Evolutionary conservation across 208 protist genomes (phyloP).

Genomic region (Leishmania aethiopica): DNA sequence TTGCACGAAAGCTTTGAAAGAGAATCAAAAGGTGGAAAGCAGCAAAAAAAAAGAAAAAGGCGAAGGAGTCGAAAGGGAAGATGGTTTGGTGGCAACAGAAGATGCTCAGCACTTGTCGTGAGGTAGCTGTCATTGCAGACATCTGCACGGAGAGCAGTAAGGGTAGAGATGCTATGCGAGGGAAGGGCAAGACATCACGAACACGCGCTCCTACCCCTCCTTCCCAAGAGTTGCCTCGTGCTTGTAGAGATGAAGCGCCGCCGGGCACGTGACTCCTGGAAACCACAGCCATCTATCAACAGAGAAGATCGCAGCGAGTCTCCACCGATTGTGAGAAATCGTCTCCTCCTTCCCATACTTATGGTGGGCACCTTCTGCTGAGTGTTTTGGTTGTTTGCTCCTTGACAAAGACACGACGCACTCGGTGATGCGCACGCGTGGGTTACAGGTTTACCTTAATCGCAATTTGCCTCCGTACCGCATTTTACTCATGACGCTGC

Average conservation of each 20-base stretch:
- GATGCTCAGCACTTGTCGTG: neutral
- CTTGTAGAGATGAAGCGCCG: neutral
- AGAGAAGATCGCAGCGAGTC: neutral
- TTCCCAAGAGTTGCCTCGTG: neutral
- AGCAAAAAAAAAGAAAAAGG: neutral
- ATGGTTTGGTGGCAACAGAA: neutral
- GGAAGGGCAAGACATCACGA: neutral
- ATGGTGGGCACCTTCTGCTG: neutral
- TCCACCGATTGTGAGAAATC: neutral
- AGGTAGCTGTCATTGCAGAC: neutral
- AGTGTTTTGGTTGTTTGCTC: neutral
- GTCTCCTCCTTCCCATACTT: neutral
- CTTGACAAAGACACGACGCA: constrained; percentile 3
- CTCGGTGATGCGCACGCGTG: neutral
- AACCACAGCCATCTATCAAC: constrained; percentile 3
- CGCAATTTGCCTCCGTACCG: neutral
- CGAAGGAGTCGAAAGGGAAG: neutral
- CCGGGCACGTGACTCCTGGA: neutral
- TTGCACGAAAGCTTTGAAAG: neutral
- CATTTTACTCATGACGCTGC: constrained; percentile 1
- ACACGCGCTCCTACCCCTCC: neutral
- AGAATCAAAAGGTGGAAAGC: neutral
- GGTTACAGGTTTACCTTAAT: constrained; percentile 9
- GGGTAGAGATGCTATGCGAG: neutral
- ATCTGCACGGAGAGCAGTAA: neutral